Percentiles rank a stretch among this genome's conserved stretches.
These are phyloP conservation scores for Corynascus novoguineensis DNA, from an alignment of 495 filamentous ascomycete genomes.

Conservation along the genomic window DNA sequence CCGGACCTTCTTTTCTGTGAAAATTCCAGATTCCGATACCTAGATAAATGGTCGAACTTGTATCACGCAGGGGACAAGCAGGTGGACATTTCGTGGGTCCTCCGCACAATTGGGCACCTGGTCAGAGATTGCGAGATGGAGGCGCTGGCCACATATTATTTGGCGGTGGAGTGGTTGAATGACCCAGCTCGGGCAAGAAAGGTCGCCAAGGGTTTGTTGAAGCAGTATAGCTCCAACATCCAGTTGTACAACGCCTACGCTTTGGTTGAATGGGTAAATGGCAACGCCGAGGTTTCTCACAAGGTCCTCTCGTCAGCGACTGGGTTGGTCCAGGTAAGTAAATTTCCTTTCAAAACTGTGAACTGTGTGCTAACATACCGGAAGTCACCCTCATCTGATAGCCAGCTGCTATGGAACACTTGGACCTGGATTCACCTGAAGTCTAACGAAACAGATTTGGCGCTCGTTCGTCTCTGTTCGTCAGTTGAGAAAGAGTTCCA, in stretches of 20 bases:
- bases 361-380: not conserved
- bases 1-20: slow-evolving; percentile 36
- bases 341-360: not conserved
- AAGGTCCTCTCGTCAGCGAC: slow-evolving; percentile 60
- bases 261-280: slow-evolving; percentile 59
- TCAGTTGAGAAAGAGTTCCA: slow-evolving; percentile 25
- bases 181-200: slow-evolving; percentile 56
- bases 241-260: slow-evolving; percentile 75
- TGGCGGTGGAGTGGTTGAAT: slow-evolving; percentile 63
- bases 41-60: slow-evolving; percentile 23
- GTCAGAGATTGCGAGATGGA: slow-evolving; percentile 40
- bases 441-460: slow-evolving; percentile 31
- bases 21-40: slow-evolving; percentile 35
- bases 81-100: slow-evolving; percentile 45
- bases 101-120: slow-evolving; percentile 52
- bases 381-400: slow-evolving; percentile 25
- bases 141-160: slow-evolving; percentile 60
- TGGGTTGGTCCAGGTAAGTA: slow-evolving; percentile 14
- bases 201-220: slow-evolving; percentile 66
- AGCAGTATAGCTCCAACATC: slow-evolving; percentile 57
- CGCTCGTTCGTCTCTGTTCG: slow-evolving; percentile 27
- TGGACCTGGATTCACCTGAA: slow-evolving; percentile 68
- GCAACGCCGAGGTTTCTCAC: slow-evolving; percentile 49
- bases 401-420: slow-evolving; percentile 58
- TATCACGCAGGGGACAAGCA: slow-evolving; percentile 12